These are phyloP conservation scores for Sporisorium iseilematis-ciliati DNA, from an alignment of 1,284 basidiomycete genomes.

Conservation along the genomic window DNA sequence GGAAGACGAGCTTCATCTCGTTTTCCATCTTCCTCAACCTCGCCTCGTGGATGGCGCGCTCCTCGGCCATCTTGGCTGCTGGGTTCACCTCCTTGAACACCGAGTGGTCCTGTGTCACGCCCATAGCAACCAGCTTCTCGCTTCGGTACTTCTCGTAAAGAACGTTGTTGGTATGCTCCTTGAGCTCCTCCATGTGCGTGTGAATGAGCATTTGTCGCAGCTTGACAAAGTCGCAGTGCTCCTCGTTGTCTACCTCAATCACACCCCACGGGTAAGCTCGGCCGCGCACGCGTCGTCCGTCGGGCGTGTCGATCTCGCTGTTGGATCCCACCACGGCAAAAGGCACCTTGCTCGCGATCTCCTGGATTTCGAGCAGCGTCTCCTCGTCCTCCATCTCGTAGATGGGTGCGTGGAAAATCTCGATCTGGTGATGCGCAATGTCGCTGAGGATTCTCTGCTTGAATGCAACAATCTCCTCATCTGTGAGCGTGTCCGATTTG, in stretches of 20 bases:
- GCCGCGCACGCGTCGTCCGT: slow-evolving; percentile 66
- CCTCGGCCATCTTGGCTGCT: slow-evolving; percentile 68
- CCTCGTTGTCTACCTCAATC: slow-evolving; percentile 69
- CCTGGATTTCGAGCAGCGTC: slow-evolving; percentile 66
- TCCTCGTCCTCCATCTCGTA: slow-evolving; percentile 68
- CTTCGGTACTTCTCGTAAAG: slow-evolving; percentile 68
- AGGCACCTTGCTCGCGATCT: slow-evolving; percentile 67
- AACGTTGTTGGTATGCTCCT: slow-evolving; percentile 66
- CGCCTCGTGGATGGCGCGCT: slow-evolving; percentile 68
- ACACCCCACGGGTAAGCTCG: slow-evolving; percentile 69
- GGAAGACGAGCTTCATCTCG: slow-evolving; percentile 70
- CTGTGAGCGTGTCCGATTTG: slow-evolving; percentile 68
- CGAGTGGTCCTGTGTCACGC: slow-evolving; percentile 67
- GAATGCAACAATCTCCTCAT: slow-evolving; percentile 63
- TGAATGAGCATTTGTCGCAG: slow-evolving; percentile 70
- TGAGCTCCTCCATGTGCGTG: slow-evolving; percentile 70
- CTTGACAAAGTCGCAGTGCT: slow-evolving; percentile 70
- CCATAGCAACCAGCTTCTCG: slow-evolving; percentile 65
- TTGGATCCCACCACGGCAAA: slow-evolving; percentile 69
- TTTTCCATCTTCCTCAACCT: slow-evolving; percentile 70
- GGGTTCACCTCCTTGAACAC: slow-evolving; percentile 68
- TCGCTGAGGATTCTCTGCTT: slow-evolving; percentile 68
- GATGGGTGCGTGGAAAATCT: slow-evolving; percentile 67
- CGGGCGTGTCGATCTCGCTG: slow-evolving; percentile 65
- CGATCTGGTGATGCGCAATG: slow-evolving; percentile 67